phyloP scores from a whole-genome alignment of 1,139 yeast genomes.

The Meyerozyma sp. region DNA sequence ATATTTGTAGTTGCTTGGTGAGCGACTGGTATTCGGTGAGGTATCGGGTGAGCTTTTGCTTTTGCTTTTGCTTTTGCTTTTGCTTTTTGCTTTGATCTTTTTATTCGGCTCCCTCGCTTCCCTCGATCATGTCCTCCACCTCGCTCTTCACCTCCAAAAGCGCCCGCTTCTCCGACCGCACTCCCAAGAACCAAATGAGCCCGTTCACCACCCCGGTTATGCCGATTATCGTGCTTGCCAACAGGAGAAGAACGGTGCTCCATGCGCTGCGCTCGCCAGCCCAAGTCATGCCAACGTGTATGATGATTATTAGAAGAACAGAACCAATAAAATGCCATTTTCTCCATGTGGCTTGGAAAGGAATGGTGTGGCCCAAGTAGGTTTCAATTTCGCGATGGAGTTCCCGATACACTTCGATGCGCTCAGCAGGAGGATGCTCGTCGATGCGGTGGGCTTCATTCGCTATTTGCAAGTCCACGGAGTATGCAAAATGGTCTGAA shows the following conservation, averaged over 20 bases:
- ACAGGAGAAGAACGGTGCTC: slow-evolving; percentile 54
- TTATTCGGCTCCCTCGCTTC: background rate
- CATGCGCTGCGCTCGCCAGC: slow-evolving; percentile 52
- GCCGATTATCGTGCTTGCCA: slow-evolving; percentile 47
- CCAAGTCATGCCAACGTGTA: slow-evolving; percentile 57
- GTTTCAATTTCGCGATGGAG: slow-evolving; percentile 48
- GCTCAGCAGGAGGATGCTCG: slow-evolving; percentile 9
- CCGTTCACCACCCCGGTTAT: slow-evolving; percentile 74
- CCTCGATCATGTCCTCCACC: slow-evolving; percentile 37
- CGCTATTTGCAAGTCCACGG: slow-evolving; percentile 40
- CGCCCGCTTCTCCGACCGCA: slow-evolving; percentile 73
- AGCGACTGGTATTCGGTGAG: too few relatives aligned
- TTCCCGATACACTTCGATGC: slow-evolving; percentile 46
- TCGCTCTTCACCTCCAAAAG: slow-evolving; percentile 63
- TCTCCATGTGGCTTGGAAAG: slow-evolving; percentile 63
- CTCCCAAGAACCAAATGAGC: slow-evolving; percentile 71
- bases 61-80: too few relatives aligned
- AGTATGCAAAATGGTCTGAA: slow-evolving; percentile 92
- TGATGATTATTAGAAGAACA: slow-evolving; percentile 40
- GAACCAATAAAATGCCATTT: slow-evolving; percentile 59
- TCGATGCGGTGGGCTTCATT: background rate
- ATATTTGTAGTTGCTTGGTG: too few relatives aligned
- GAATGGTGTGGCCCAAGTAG: slow-evolving; percentile 51
- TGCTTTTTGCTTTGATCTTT: too few relatives aligned
- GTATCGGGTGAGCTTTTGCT: too few relatives aligned